Evolutionary conservation across 2,329 filamentous ascomycete genomes (phyloP).

Genomic region (Plectosphaerella plurivora): DNA sequence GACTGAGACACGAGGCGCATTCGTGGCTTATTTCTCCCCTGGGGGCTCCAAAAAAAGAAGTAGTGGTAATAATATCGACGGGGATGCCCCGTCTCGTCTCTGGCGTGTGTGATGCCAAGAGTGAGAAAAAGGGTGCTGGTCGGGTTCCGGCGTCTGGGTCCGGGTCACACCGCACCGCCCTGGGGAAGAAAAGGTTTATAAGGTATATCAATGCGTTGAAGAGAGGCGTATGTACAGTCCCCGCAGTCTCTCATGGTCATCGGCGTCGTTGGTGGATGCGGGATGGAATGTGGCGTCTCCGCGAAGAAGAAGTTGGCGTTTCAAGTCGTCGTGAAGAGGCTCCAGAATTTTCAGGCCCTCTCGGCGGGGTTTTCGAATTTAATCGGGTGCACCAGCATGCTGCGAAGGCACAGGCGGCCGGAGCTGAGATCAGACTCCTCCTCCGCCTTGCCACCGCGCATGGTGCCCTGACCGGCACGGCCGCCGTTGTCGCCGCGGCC

Average conservation of each 20-base stretch:
- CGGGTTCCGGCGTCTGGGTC: too few relatives aligned
- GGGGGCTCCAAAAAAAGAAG: too few relatives aligned
- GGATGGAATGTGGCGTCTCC: not conserved
- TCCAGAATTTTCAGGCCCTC: slow-evolving; percentile 10
- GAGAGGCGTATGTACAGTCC: not conserved
- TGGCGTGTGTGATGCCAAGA: not conserved
- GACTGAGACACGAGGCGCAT: too few relatives aligned
- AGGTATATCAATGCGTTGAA: too few relatives aligned
- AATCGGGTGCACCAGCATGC: slow-evolving; percentile 77
- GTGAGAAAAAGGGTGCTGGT: too few relatives aligned
- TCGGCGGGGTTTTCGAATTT: slow-evolving; percentile 59
- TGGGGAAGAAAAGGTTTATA: too few relatives aligned
- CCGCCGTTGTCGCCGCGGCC: slow-evolving; percentile 46
- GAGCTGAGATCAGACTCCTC: slow-evolving; percentile 38
- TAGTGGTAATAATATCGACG: not conserved
- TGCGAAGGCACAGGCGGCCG: slow-evolving; percentile 73
- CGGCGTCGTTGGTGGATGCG: not conserved
- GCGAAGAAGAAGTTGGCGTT: not conserved
- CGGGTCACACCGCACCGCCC: too few relatives aligned
- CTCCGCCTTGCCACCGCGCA: slow-evolving; percentile 47
- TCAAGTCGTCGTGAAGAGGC: not conserved
- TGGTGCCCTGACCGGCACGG: slow-evolving; percentile 37
- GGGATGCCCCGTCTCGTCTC: not conserved
- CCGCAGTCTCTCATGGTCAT: not conserved
- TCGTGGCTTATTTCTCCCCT: too few relatives aligned